Conservation (phyloP, 1,139 yeast genomes). For the Yamadazyma dendronema region DNA sequence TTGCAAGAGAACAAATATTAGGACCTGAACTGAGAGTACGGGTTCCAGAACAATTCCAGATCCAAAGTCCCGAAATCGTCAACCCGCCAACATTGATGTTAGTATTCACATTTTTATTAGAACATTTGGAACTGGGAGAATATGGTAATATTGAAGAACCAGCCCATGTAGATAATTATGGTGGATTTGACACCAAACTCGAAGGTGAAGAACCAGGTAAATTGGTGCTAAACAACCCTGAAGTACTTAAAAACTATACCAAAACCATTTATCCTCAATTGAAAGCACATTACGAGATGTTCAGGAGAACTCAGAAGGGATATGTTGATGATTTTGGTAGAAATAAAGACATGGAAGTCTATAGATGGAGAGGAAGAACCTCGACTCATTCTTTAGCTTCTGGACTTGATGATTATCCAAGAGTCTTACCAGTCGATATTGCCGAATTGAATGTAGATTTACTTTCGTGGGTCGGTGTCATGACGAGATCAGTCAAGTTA, state of each 20-base stretch:
- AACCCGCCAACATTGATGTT: conserved; percentile 94
- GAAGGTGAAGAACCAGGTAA: conserved; percentile 36
- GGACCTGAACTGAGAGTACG: conserved; percentile 89
- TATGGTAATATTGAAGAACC: conserved; percentile 25
- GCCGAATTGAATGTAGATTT: conserved; percentile 92
- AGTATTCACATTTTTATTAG: conserved; percentile 67
- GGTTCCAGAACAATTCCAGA: conserved; percentile 83
- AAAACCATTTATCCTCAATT: conserved; percentile 71
- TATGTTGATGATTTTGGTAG: conserved; percentile 71
- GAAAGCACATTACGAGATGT: conserved; percentile 80
- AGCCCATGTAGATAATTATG: conserved; percentile 18
- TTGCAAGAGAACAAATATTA: conserved; percentile 90
- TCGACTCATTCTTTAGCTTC: conserved; percentile 83
- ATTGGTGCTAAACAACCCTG: conserved; percentile 58
- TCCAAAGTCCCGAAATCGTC: conserved; percentile 87
- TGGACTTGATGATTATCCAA: conserved; percentile 95
- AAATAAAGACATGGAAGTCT: conserved; percentile 56
- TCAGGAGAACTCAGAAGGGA: conserved; percentile 78
- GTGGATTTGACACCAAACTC: conserved; percentile 10
- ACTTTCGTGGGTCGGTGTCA: conserved; percentile 89
- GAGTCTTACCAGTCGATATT: conserved; percentile 75
- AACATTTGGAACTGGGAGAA: conserved; percentile 27
- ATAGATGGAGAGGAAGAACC: conserved; percentile 94
- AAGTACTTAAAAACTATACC: conserved; percentile 61
- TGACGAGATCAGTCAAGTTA: conserved; percentile 78